A percentile compares a stretch with the other conserved stretches of the same genome.
Evolutionary conservation across 371 early-diverging fungal species (phyloP).

Genomic region (Neoconidiobolus thromboides): DNA sequence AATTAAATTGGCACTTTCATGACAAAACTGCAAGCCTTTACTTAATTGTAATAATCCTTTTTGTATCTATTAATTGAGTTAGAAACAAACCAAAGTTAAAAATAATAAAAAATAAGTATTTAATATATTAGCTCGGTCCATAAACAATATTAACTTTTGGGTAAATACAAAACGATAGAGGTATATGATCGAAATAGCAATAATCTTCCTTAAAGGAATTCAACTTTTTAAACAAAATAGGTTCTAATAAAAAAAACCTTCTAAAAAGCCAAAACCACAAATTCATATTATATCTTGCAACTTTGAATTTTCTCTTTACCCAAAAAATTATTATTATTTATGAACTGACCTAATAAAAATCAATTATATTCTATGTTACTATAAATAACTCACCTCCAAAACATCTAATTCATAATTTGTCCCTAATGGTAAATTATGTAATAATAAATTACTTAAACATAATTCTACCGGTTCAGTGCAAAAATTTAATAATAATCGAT

Average conservation of each 20-base stretch:
- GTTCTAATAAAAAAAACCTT: constrained; percentile 6
- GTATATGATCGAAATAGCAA: too few species aligned
- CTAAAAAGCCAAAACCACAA: too few species aligned
- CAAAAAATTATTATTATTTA: too few species aligned
- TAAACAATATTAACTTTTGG: too few species aligned
- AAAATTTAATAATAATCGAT: constrained; percentile 50
- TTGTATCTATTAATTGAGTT: constrained; percentile 33
- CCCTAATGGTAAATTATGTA: constrained; percentile 33
- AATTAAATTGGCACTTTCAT: constrained; percentile 46
- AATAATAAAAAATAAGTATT: not conserved
- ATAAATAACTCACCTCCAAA: not conserved
- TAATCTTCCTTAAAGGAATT: not conserved
- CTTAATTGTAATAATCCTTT: constrained; percentile 65
- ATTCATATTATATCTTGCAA: too few species aligned
- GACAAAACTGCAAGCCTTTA: constrained; percentile 50
- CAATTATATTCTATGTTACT: too few species aligned
- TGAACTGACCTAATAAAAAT: too few species aligned
- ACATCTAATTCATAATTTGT: constrained; percentile 41
- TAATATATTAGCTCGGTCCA: too few species aligned
- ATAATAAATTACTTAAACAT: constrained; percentile 41
- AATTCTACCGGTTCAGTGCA: constrained; percentile 57
- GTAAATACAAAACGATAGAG: too few species aligned
- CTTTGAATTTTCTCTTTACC: too few species aligned
- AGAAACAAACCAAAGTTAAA: not conserved
- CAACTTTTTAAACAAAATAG: not conserved